Conservation (phyloP, 2,329 filamentous ascomycete species). For the Epichloe bromicola region DNA sequence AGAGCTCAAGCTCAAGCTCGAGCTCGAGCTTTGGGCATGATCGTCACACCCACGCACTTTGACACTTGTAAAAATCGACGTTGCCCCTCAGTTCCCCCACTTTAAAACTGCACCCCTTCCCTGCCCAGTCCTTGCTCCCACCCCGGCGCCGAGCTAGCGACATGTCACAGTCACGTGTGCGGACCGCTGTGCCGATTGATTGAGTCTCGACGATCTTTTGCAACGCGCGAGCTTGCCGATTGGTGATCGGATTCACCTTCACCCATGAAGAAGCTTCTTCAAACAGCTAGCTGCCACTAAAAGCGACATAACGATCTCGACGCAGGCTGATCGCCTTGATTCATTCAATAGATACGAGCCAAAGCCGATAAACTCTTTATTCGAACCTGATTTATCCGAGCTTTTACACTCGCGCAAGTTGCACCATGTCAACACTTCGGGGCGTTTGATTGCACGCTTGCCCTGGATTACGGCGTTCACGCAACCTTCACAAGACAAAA, state of each 20-base stretch:
- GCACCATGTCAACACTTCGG: background rate
- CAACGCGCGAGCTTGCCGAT: background rate
- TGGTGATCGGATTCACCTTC: background rate
- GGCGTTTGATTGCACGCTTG: background rate
- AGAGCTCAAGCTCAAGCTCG: background rate
- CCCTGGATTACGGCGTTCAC: no score
- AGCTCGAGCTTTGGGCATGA: background rate
- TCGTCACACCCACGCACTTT: background rate
- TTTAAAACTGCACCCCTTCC: background rate
- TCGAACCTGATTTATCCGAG: no score
- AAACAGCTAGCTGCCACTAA: no score
- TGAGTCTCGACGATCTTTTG: background rate
- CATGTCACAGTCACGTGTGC: slow-evolving; percentile 1
- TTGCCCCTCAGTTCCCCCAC: background rate
- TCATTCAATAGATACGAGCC: background rate
- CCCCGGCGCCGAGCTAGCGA: no score
- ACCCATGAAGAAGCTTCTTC: background rate
- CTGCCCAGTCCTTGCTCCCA: no score
- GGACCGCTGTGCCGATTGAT: background rate
- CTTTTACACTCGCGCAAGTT: background rate
- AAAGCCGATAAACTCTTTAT: no score
- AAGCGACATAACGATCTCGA: no score
- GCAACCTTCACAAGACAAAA: no score
- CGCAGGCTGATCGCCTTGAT: background rate
- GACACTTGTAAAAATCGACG: background rate